Evolutionary conservation across 2,329 filamentous ascomycete species (phyloP), one percentile per base, ranked within the genome.

Genomic region (Diaporthe helianthi): DNA sequence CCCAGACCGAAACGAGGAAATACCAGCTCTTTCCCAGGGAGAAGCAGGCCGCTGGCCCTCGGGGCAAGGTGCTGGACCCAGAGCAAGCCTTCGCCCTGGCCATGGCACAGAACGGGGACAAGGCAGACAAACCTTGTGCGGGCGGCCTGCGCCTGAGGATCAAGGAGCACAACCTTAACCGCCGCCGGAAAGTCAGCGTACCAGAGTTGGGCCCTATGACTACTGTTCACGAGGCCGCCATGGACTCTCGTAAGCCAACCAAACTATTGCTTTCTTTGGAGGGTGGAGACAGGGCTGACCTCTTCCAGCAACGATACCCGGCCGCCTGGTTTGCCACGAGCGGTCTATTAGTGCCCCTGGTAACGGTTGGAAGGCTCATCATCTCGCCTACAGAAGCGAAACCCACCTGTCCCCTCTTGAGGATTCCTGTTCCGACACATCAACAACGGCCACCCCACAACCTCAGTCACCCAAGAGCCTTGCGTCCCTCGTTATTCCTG

Each of bases 171-270:
- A 86, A 83, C 72, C 79, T 88, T 44, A 83, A 79, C 61, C 82
- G 88, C 71, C 84, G 89, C 74, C 85, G 89, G 72, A 92, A 92
- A 76, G 81, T 87, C 73, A 90, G 86, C 78, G 85, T 90, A 17
- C 86, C 88, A 12, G 90, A 92, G 71, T 78, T 90, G 60, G 89
- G 87, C 2, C 88, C 87, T 41, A 90, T 91, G 89, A 90, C 89
- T 6, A 91, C 89, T 1, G 89, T 91, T 17, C 88, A 91, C 72
- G 89, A 91, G 75, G 79, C 85, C 60, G 78, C 87, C 64, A 91
- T 92, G 88, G 90, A 92, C 79, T 92, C 90, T 74, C 90, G 90
- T 92, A 82, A 81, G 89, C 82, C 54, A 26, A 46, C 38, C 22
- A 31, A n/a, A 29, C 13, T 61, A 71, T 66, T 63, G 64, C 13